phyloP scores from a whole-genome alignment of 768 basidiomycete species.

The Serendipita sp. region DNA sequence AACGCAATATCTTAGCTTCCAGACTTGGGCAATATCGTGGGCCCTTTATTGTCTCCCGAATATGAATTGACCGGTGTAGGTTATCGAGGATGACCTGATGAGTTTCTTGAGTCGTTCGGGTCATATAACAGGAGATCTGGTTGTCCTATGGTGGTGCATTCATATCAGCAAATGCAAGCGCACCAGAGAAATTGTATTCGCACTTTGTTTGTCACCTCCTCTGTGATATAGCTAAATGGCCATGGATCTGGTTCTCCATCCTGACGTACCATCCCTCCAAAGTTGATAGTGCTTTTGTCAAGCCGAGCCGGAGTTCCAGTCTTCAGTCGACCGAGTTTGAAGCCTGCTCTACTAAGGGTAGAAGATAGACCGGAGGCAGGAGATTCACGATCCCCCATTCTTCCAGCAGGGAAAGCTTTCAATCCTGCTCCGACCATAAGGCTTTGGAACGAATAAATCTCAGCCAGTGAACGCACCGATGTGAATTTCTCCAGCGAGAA shows the following conservation, averaged over 20 bases:
- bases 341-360: conserved; percentile 58
- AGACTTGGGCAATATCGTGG: conserved; percentile 86
- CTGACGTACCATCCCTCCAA: conserved; percentile 41
- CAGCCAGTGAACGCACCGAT: conserved; percentile 34
- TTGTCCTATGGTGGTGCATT: conserved; percentile 32
- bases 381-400: conserved; percentile 52
- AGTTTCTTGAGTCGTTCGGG: conserved; percentile 53
- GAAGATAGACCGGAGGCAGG: conserved; percentile 49
- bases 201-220: conserved; percentile 55
- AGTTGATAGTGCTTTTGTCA: conserved; percentile 53
- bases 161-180: conserved; percentile 13
- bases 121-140: conserved; percentile 59
- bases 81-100: conserved; percentile 62
- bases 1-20: conserved; percentile 72
- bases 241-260: conserved; percentile 45
- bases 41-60: conserved; percentile 79
- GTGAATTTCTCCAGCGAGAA: conserved; percentile 81
- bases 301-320: conserved; percentile 71
- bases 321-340: conserved; percentile 69
- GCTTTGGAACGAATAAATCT: background rate
- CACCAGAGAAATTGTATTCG: conserved; percentile 11
- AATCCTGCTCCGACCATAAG: conserved; percentile 3
- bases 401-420: conserved; percentile 46
- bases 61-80: conserved; percentile 64
- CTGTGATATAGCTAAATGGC: conserved; percentile 65